Evolutionary conservation across 176 grass and related monocot species (phyloP).

Genomic region (Oryza punctata): DNA sequence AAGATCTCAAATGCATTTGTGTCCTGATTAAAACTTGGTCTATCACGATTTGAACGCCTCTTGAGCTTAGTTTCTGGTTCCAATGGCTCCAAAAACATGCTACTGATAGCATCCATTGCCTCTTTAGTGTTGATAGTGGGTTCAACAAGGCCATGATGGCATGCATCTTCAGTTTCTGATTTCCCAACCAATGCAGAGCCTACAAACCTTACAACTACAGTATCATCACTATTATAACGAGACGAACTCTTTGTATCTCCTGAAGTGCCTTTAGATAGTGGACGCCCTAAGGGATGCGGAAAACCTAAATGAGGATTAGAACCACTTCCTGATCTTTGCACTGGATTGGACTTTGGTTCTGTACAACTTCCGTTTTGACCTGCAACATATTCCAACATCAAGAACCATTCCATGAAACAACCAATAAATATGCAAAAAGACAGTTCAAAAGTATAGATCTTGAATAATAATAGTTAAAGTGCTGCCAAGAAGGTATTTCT

Average conservation of each 20-base stretch:
- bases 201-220: slow-evolving; percentile 86
- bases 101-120: slow-evolving; percentile 79
- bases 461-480: slow-evolving; percentile 8
- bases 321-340: slow-evolving; percentile 47
- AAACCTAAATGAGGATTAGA: slow-evolving; percentile 29
- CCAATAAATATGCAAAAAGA: not conserved
- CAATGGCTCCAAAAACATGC: slow-evolving; percentile 89
- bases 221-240: slow-evolving; percentile 63
- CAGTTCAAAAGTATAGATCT: not conserved
- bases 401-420: not conserved
- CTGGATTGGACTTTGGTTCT: slow-evolving; percentile 28
- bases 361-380: slow-evolving; percentile 39
- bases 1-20: slow-evolving; percentile 73
- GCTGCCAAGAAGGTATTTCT: slow-evolving; percentile 1
- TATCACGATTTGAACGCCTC: slow-evolving; percentile 53
- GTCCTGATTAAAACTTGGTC: slow-evolving; percentile 53
- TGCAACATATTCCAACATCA: slow-evolving; percentile 33
- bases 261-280: slow-evolving; percentile 44
- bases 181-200: slow-evolving; percentile 84
- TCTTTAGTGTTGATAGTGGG: slow-evolving; percentile 92
- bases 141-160: slow-evolving; percentile 88
- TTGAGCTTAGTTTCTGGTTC: slow-evolving; percentile 71
- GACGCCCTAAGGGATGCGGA: slow-evolving; percentile 30
- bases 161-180: slow-evolving; percentile 88
- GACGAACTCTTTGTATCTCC: slow-evolving; percentile 44